phyloP scores from a whole-genome alignment of 2,329 filamentous ascomycete genomes.

The Fusarium scirpi region DNA sequence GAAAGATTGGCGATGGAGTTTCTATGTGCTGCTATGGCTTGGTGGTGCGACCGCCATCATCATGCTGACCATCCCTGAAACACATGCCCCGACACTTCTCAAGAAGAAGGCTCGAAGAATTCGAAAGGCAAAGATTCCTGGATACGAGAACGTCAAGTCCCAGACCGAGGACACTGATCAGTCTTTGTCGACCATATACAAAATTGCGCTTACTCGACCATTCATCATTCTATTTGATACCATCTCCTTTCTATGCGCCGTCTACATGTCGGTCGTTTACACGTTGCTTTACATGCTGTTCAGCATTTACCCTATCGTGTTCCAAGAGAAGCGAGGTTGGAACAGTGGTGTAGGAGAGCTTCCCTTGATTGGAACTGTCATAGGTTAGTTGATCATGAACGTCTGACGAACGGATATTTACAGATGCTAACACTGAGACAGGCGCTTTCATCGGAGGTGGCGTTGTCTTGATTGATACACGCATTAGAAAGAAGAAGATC shows the following conservation, averaged over 20 bases:
- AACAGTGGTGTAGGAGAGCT: slow-evolving; percentile 35
- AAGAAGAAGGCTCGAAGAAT: slow-evolving; percentile 28
- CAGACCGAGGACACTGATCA: slow-evolving; percentile 23
- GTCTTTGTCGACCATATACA: slow-evolving; percentile 58
- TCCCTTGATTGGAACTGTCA: slow-evolving; percentile 37
- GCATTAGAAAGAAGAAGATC: slow-evolving; percentile 22
- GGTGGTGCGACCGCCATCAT: slow-evolving; percentile 86
- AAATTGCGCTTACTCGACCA: slow-evolving; percentile 78
- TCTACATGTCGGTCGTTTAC: slow-evolving; percentile 86
- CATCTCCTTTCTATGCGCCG: slow-evolving; percentile 81
- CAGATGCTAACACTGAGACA: background rate
- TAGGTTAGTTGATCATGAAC: slow-evolving; percentile 2
- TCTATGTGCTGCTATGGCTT: slow-evolving; percentile 64
- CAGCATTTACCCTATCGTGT: slow-evolving; percentile 75
- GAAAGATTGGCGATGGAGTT: slow-evolving; percentile 69
- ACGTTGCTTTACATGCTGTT: slow-evolving; percentile 79
- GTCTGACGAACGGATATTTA: background rate
- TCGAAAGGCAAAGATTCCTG: slow-evolving; percentile 33
- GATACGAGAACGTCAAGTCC: slow-evolving; percentile 30
- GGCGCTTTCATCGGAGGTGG: slow-evolving; percentile 32
- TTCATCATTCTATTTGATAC: slow-evolving; percentile 80
- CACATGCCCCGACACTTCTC: slow-evolving; percentile 82
- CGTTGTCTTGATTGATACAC: slow-evolving; percentile 33
- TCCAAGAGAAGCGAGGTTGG: slow-evolving; percentile 58
- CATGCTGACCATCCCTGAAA: slow-evolving; percentile 85